Evolutionary conservation across 2,329 filamentous ascomycete genomes (phyloP), one percentile per base, ranked within the genome.

Genomic region (Blumeria hordei): DNA sequence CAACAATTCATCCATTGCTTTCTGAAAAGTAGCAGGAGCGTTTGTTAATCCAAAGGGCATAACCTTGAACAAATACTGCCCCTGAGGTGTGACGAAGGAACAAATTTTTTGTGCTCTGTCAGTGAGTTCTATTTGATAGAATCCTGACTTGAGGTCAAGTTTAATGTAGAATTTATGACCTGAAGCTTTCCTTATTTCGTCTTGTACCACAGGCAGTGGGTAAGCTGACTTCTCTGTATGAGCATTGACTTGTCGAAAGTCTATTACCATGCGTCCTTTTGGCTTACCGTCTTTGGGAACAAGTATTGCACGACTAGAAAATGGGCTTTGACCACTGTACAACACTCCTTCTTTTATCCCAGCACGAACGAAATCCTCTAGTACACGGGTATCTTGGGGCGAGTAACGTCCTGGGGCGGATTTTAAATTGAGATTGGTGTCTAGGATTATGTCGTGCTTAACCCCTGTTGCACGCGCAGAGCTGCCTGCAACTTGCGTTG

Each of bases 91-190:
- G 16, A 37, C 50, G 37, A 53, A 53, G 9, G 50, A 28, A 28
- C 18, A 53, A 35, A 53, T 28, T 53, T 35, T 36, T 53, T 53
- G 9, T 18, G 50, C 34, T 39, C 34, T 34, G 8, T 53, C 50
- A 33, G 50, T 53, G 10, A 39, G 50, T 53, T 33, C 50, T 53
- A 37, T 53, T 18, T 53, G 50, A 35, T 53, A 53, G 32, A 39
- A 53, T 7, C 34, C 34, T 5, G 50, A 53, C 34, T 53, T 37
- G 34, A 53, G 50, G 34, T 39, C 50, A 53, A 53, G n/a, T 28
- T 53, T 53, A 18, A 53, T 39, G 39, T 53, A 53, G 39, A 12
- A 37, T 10, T 37, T 28, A 21, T 53, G 50, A 28, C 33, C 50
- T 39, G 50, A 28, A 37, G 50, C 50, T 33, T 53, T 53, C 11